Base-by-base conservation (phyloP, 2,329 filamentous ascomycete genomes). In the Zalaria obscura region DNA sequence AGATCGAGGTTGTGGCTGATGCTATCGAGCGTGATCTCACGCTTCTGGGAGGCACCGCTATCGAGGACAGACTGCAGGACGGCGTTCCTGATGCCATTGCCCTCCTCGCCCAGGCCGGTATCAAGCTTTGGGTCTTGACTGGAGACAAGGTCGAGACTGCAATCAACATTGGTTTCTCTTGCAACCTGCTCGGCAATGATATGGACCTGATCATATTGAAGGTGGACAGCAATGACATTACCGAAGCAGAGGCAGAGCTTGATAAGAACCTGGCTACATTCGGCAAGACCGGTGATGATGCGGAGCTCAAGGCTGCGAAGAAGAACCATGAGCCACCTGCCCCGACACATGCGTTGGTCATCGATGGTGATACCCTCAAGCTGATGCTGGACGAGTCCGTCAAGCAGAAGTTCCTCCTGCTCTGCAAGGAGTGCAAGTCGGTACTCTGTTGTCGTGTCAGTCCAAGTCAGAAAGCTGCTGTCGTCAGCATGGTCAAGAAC, bases 111-210 rank as follows among this genome's bases (percentile, higher is more conserved):
- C 78, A 87, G 55, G 91, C 91, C 41, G 93, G 93, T 59, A 95
- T 98, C 63, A 98, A 98, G 64, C 75, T 98, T 5, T 98, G 91
- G 91, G 91, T 98, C 41, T 68, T 98, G 49, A 98, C 91, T 10
- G 91, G 93, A 48, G 91, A 98, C 70, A 98, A 96, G 64, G 89
- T 96, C 28, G 91, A 98, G 65, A 98, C 91, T 25, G 91, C 93
- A 44, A 98, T 98, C 76, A 98, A 98, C 65, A 98, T 98, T 57
- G 91, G 91, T 2, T 98, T 96, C 64, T 98, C 93, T 7, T 98
- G 93, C 68, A 98, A 98, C 53, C 72, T 98, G 28, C 75, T 98
- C 42, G 87, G 89, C 63, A 98, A 95, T 61, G 85, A 94, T 51
- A 95, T 98, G 91, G 91, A 98, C 51, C 68, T 98, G 47, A 83